Conservation (phyloP, 2,329 filamentous ascomycete genomes). For the Xylaria sp. region DNA sequence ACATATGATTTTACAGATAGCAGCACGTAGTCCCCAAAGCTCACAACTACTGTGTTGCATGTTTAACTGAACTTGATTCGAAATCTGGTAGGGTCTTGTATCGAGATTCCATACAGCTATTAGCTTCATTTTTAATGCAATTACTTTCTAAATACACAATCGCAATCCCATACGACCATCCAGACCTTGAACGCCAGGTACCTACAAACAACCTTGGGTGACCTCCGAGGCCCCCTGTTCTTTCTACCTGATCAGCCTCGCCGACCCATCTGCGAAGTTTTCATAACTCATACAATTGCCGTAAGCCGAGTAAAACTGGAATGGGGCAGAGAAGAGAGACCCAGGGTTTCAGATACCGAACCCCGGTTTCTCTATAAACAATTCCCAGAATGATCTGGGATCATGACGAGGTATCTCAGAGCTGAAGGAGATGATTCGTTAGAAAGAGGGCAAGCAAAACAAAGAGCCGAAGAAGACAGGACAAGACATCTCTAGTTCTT, state of each 20-base stretch:
- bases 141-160: constrained; percentile 33
- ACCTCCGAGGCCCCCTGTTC: constrained; percentile 24
- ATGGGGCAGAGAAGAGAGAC: constrained; percentile 22
- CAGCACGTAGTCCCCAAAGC: not conserved
- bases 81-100: not conserved
- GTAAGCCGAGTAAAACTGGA: constrained; percentile 30
- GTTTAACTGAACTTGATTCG: not conserved
- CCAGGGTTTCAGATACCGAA: constrained; percentile 2
- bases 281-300: constrained; percentile 47
- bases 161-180: constrained; percentile 30
- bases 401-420: constrained; percentile 24
- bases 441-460: constrained; percentile 31
- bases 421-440: constrained; percentile 28
- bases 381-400: constrained; percentile 19
- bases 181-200: constrained; percentile 36
- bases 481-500: constrained; percentile 53
- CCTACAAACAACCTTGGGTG: constrained; percentile 29
- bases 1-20: not conserved
- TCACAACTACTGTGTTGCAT: not conserved
- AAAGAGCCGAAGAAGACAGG: constrained; percentile 15
- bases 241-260: constrained; percentile 26
- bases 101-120: constrained; percentile 1
- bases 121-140: constrained; percentile 24
- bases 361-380: constrained; percentile 11
- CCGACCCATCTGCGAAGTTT: constrained; percentile 33